phyloP scores from a whole-genome alignment of 768 basidiomycete species.

The Macrolepiota fuliginosa region DNA sequence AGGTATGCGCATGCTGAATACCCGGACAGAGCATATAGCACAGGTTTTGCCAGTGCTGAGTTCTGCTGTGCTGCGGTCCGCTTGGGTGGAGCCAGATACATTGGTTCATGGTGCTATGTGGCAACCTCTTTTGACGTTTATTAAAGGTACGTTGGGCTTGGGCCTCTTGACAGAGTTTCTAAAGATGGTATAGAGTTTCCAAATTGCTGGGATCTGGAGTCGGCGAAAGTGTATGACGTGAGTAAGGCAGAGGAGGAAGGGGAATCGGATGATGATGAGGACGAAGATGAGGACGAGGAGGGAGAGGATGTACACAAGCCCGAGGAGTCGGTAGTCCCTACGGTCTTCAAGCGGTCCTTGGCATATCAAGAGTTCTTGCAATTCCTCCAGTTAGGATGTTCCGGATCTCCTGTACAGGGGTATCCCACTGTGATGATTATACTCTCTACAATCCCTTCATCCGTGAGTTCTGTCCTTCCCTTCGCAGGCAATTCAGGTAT shows the following conservation, averaged over 20 bases:
- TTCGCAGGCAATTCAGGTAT: constrained; percentile 6
- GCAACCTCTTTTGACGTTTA: constrained; percentile 65
- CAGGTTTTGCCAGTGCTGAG: constrained; percentile 47
- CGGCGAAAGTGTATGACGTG: constrained; percentile 17
- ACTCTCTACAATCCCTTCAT: constrained; percentile 74
- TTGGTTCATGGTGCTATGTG: constrained; percentile 69
- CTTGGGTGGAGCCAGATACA: constrained; percentile 66
- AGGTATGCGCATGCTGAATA: neutral
- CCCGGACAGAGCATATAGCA: constrained; percentile 21
- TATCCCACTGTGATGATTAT: constrained; percentile 83
- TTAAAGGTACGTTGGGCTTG: constrained; percentile 52
- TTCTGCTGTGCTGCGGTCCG: constrained; percentile 59
- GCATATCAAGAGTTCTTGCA: constrained; percentile 74
- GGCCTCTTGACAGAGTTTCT: neutral
- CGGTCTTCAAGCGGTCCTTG: constrained; percentile 23
- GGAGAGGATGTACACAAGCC: constrained; percentile 17
- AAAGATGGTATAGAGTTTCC: constrained; percentile 48
- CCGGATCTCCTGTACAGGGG: constrained; percentile 72
- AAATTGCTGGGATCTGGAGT: constrained; percentile 59
- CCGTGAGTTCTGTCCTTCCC: constrained; percentile 37
- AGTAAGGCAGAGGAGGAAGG: constrained; percentile 30
- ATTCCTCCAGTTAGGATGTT: constrained; percentile 78
- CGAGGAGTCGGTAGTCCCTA: neutral
- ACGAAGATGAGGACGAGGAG: constrained; percentile 33
- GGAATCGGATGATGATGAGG: constrained; percentile 26